These are phyloP conservation scores for Salix udensis DNA, from an alignment of 345 rosid species.

Conservation along the genomic window DNA sequence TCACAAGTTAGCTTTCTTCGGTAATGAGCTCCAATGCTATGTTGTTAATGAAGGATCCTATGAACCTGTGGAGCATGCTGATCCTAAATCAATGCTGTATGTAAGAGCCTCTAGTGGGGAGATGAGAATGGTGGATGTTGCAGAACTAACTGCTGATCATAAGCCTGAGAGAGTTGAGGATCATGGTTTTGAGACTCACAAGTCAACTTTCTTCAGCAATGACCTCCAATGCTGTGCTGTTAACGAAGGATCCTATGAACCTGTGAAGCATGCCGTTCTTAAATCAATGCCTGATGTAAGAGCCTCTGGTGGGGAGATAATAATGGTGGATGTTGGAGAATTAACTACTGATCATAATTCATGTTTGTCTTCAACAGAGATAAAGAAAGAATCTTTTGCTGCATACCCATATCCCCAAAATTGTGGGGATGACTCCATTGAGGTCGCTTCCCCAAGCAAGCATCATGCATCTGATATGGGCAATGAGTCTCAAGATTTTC, in stretches of 20 bases:
- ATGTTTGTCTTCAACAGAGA: slow-evolving; percentile 12
- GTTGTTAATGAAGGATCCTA: slow-evolving; percentile 11
- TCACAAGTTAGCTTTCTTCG: slow-evolving; percentile 8
- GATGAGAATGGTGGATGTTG: background rate
- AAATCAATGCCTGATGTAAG: slow-evolving; percentile 9
- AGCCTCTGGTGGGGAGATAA: slow-evolving; percentile 24
- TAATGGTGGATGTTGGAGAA: background rate
- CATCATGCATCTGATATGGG: background rate
- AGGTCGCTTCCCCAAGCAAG: slow-evolving; percentile 13
- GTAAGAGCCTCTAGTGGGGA: slow-evolving; percentile 25
- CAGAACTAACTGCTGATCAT: slow-evolving; percentile 2
- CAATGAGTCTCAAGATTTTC: slow-evolving; percentile 2
- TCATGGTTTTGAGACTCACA: slow-evolving; percentile 2
- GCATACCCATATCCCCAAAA: background rate
- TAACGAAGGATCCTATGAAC: slow-evolving; percentile 21
- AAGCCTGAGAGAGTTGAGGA: too few relatives aligned
- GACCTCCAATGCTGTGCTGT: slow-evolving; percentile 25
- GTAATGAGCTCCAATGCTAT: slow-evolving; percentile 28
- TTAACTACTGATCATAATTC: slow-evolving; percentile 1
- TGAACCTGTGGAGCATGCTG: slow-evolving; percentile 28
- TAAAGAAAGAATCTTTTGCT: slow-evolving; percentile 9
- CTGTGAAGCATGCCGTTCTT: slow-evolving; percentile 20
- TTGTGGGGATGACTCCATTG: slow-evolving; percentile 1
- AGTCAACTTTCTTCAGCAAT: slow-evolving; percentile 10
- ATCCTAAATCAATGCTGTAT: slow-evolving; percentile 11